Percentiles rank a stretch among this genome's conserved stretches.
phyloP scores from a whole-genome alignment of 2,329 filamentous ascomycete species.

The Aspergillus novofumigatus region DNA sequence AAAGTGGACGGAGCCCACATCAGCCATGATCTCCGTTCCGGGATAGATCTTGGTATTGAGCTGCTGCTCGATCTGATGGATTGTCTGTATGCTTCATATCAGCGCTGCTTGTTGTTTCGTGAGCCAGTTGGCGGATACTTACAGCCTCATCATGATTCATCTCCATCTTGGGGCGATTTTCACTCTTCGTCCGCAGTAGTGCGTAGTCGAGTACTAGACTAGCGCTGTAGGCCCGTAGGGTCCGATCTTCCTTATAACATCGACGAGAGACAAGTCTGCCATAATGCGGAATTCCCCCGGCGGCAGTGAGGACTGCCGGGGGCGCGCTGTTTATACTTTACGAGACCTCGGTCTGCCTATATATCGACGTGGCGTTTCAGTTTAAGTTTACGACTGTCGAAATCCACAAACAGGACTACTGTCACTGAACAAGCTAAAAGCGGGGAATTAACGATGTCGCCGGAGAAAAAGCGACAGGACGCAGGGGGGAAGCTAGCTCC shows the following conservation, averaged over 20 bases:
- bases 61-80: slow-evolving; percentile 45
- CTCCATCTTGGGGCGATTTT: slow-evolving; percentile 38
- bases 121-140: slow-evolving; percentile 7
- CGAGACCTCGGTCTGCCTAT: not conserved
- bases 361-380: not conserved
- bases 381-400: not conserved
- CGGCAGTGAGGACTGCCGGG: not conserved
- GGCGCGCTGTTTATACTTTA: not conserved
- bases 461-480: not conserved
- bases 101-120: not conserved
- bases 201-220: not conserved
- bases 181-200: not conserved
- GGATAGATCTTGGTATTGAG: slow-evolving; percentile 53
- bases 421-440: not conserved
- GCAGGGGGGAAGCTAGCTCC: not conserved
- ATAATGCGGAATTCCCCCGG: not conserved
- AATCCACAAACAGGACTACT: not conserved
- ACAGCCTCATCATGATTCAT: slow-evolving; percentile 46
- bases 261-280: not conserved
- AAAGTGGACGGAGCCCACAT: slow-evolving; percentile 61
- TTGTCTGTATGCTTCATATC: slow-evolving; percentile 13
- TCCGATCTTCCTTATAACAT: not conserved
- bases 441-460: not conserved
- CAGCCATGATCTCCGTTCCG: slow-evolving; percentile 57
- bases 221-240: not conserved